These are phyloP conservation scores for Xerophyta viscosa DNA, from an alignment of 106 monocot genomes.

Conservation along the genomic window DNA sequence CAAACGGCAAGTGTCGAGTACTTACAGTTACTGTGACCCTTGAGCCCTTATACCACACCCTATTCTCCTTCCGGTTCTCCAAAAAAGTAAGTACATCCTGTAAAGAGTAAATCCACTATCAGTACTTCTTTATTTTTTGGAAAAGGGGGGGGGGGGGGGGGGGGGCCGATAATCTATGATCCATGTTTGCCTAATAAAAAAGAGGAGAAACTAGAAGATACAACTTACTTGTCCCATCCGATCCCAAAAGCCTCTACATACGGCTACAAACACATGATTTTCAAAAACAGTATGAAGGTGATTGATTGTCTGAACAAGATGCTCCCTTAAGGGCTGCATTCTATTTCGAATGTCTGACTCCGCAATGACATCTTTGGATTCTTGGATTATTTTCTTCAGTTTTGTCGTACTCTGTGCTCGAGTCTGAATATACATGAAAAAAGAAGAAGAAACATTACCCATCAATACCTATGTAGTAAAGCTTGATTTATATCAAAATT, in stretches of 20 bases:
- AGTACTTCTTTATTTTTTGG: too few relatives aligned
- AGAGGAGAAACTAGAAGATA: too few relatives aligned
- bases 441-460: not conserved
- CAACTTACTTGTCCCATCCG: slow-evolving; percentile 87
- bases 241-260: slow-evolving; percentile 92
- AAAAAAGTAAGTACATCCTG: slow-evolving; percentile 93
- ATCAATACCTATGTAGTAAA: not conserved
- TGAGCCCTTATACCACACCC: slow-evolving; percentile 81
- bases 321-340: slow-evolving; percentile 91
- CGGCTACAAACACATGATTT: slow-evolving; percentile 64
- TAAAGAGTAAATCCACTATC: slow-evolving; percentile 1
- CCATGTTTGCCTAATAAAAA: too few relatives aligned
- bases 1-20: not conserved
- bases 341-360: slow-evolving; percentile 80
- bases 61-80: slow-evolving; percentile 88
- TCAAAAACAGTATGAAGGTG: slow-evolving; percentile 68
- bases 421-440: slow-evolving; percentile 33
- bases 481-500: not conserved
- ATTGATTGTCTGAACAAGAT: slow-evolving; percentile 56
- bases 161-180: too few relatives aligned
- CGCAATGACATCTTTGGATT: slow-evolving; percentile 63
- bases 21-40: slow-evolving; percentile 80
- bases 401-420: slow-evolving; percentile 63
- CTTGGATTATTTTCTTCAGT: slow-evolving; percentile 91
- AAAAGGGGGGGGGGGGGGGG: too few relatives aligned